A percentile compares a stretch with the other conserved stretches of the same genome.
phyloP scores from a whole-genome alignment of 1,284 basidiomycete genomes.

The Microbotryum intermedium region DNA sequence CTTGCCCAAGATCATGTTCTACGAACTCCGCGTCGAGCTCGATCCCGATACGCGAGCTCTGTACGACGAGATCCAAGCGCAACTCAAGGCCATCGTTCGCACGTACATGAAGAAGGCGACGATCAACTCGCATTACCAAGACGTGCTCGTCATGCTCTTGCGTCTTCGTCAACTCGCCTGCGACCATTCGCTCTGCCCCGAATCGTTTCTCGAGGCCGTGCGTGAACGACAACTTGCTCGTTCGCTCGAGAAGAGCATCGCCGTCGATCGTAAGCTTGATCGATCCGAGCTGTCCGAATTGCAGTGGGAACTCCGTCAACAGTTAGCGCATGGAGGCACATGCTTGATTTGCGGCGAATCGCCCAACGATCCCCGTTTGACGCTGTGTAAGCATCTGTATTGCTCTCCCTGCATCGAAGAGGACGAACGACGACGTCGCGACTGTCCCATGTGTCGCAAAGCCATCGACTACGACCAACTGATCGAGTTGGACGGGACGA shows the following conservation, averaged over 20 bases:
- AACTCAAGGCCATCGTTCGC: slow-evolving; percentile 56
- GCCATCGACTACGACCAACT: slow-evolving; percentile 10
- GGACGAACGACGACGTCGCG: slow-evolving; percentile 2
- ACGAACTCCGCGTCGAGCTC: slow-evolving; percentile 50
- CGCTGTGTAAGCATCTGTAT: slow-evolving; percentile 25
- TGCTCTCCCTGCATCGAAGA: slow-evolving; percentile 23
- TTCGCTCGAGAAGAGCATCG: slow-evolving; percentile 7
- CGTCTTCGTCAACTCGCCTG: slow-evolving; percentile 76
- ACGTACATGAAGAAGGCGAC: slow-evolving; percentile 45
- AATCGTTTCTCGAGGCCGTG: slow-evolving; percentile 56
- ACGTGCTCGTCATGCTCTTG: slow-evolving; percentile 53
- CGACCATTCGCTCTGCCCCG: slow-evolving; percentile 67
- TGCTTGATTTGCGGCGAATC: slow-evolving; percentile 21
- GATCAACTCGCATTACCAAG: slow-evolving; percentile 30
- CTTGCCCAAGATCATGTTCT: slow-evolving; percentile 64
- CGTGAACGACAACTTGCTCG: slow-evolving; percentile 20
- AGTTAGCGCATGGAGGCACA: neutral
- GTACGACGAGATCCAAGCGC: slow-evolving; percentile 63
- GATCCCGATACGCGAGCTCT: slow-evolving; percentile 56
- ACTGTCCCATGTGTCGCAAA: slow-evolving; percentile 12
- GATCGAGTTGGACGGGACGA: slow-evolving; percentile 5
- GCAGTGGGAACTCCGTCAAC: slow-evolving; percentile 3
- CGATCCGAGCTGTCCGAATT: too few relatives aligned
- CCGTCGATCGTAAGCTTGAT: too few relatives aligned
- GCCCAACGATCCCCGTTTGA: slow-evolving; percentile 20